Evolutionary conservation across 148 eudicot species (phyloP).

Genomic region (Camellia japonica): DNA sequence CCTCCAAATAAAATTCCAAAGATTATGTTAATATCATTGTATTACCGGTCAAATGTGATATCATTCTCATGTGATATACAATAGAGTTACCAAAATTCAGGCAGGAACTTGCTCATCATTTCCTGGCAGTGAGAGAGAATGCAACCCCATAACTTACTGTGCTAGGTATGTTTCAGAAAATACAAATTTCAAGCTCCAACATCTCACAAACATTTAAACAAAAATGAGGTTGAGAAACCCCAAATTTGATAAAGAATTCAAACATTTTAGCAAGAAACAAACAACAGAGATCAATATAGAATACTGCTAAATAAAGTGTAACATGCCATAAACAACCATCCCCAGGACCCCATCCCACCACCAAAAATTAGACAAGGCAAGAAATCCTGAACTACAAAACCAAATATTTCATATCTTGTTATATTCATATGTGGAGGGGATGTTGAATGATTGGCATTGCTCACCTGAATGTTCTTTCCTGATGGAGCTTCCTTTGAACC

Average conservation of each 20-base stretch:
- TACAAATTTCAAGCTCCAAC: not conserved
- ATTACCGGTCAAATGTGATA: not conserved
- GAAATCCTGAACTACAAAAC: too few species aligned
- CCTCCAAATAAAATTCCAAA: not conserved
- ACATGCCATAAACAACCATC: not conserved
- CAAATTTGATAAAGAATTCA: not conserved
- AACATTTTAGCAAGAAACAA: not conserved
- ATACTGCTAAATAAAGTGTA: not conserved
- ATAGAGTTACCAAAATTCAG: not conserved
- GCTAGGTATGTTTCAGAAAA: not conserved
- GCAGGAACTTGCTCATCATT: slow-evolving; percentile 4
- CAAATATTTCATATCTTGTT: not conserved
- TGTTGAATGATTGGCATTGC: not conserved
- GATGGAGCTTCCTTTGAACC: slow-evolving; percentile 13
- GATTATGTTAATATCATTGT: not conserved
- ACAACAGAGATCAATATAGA: not conserved
- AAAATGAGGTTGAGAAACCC: not conserved
- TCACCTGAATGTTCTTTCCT: slow-evolving; percentile 26
- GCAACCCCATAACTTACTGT: not conserved
- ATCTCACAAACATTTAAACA: too few species aligned
- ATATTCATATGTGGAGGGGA: not conserved
- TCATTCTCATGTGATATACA: not conserved
- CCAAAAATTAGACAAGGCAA: not conserved
- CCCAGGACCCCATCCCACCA: not conserved
- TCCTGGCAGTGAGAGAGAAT: not conserved